Evolutionary conservation across 208 protist species (phyloP).

Genomic region (Trichomonas gallinae): DNA sequence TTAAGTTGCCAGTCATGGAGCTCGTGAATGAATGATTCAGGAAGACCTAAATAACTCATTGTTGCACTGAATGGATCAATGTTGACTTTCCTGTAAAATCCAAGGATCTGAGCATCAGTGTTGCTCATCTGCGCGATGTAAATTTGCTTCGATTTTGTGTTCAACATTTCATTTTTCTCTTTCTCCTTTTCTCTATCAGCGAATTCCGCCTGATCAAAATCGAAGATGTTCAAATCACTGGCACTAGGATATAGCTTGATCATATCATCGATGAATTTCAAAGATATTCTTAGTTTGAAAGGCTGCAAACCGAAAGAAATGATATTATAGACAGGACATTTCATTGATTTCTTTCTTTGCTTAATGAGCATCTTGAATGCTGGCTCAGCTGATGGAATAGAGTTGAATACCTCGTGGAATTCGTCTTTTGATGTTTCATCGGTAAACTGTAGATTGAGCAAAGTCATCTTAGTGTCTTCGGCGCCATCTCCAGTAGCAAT

Average conservation of each 20-base stretch:
- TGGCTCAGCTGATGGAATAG: neutral
- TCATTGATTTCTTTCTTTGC: neutral
- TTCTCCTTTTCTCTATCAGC: neutral
- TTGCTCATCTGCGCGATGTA: neutral
- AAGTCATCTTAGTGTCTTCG: neutral
- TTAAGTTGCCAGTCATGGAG: neutral
- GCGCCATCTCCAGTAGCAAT: neutral
- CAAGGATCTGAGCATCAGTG: neutral
- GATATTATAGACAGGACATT: neutral
- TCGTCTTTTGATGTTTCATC: neutral
- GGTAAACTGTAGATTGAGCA: neutral
- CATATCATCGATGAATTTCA: neutral
- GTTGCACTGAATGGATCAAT: neutral
- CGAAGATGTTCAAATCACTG: neutral
- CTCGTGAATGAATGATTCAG: neutral
- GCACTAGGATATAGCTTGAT: neutral
- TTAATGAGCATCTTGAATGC: neutral
- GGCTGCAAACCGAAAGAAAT: neutral
- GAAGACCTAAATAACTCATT: neutral
- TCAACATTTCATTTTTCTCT: neutral
- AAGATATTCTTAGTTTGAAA: neutral
- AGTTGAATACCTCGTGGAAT: neutral
- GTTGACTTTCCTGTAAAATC: neutral
- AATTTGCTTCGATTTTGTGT: neutral
- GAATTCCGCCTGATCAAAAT: neutral